These are phyloP conservation scores for Tremella yokohamensis DNA, from an alignment of 768 basidiomycete genomes.

Conservation along the genomic window DNA sequence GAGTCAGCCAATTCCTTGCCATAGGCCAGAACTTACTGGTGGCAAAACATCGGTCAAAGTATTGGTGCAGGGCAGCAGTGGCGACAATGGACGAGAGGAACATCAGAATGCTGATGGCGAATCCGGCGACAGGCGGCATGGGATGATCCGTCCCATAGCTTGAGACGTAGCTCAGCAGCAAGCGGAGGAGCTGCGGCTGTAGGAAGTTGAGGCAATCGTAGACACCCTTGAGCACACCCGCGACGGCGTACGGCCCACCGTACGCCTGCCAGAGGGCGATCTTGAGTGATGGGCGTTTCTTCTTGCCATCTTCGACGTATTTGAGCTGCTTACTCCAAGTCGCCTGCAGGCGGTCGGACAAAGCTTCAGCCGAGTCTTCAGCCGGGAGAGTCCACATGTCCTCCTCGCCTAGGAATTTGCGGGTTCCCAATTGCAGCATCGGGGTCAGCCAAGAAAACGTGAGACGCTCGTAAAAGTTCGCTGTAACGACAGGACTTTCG, in stretches of 20 bases:
- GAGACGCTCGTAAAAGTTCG: constrained; percentile 72
- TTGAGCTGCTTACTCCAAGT: constrained; percentile 61
- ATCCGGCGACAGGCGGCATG: constrained; percentile 63
- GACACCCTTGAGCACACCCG: constrained; percentile 62
- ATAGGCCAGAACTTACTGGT: constrained; percentile 36
- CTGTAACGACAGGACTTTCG: constrained; percentile 69
- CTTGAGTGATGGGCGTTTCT: constrained; percentile 59
- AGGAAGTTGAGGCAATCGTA: constrained; percentile 78
- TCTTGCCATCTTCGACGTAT: constrained; percentile 40
- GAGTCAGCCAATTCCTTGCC: constrained; percentile 26
- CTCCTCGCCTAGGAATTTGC: constrained; percentile 68
- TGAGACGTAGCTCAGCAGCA: constrained; percentile 76
- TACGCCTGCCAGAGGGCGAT: constrained; percentile 72
- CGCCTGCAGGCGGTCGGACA: constrained; percentile 62
- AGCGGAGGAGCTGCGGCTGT: constrained; percentile 80
- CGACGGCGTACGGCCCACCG: constrained; percentile 65
- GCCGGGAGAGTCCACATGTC: constrained; percentile 75
- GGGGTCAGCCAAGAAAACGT: constrained; percentile 82
- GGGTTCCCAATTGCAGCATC: constrained; percentile 50
- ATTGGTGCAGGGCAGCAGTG: constrained; percentile 79
- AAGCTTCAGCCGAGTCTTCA: constrained; percentile 65
- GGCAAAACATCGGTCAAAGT: constrained; percentile 68
- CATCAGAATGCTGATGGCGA: constrained; percentile 72
- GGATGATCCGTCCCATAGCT: constrained; percentile 56
- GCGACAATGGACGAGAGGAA: constrained; percentile 74